Percentiles rank a stretch among this genome's conserved stretches.
Evolutionary conservation across 2,329 filamentous ascomycete species (phyloP).

Genomic region (Coleophoma eucalyptorum): DNA sequence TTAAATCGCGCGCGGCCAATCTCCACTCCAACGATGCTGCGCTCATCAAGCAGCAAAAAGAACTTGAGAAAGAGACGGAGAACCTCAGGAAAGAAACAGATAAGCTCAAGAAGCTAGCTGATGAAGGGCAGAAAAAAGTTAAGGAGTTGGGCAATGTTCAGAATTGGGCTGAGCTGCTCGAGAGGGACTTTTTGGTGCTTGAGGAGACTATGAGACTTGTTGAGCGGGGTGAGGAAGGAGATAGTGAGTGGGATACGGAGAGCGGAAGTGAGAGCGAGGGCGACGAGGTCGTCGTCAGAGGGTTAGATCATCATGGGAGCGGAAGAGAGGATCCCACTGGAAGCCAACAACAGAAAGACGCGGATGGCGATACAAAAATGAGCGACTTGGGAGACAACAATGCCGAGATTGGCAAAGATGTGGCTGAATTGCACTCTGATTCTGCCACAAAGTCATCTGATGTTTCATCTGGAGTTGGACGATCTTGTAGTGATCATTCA

Average conservation of each 20-base stretch:
- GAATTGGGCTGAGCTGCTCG: slow-evolving; percentile 84
- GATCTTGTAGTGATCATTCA: no score
- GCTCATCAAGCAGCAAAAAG: slow-evolving; percentile 64
- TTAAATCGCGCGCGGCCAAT: slow-evolving; percentile 63
- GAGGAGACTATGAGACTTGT: slow-evolving; percentile 62
- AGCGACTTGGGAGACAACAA: no score
- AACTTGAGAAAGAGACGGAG: slow-evolving; percentile 56
- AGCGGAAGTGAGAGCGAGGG: slow-evolving; percentile 12
- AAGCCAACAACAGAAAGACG: not conserved
- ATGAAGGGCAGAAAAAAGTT: slow-evolving; percentile 57
- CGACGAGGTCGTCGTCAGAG: not conserved
- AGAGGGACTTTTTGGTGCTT: slow-evolving; percentile 59
- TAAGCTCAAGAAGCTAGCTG: slow-evolving; percentile 59
- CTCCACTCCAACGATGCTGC: slow-evolving; percentile 66
- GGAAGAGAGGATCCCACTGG: not conserved
- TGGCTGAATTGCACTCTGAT: no score
- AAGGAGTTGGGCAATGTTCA: slow-evolving; percentile 81
- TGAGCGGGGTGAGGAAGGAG: slow-evolving; percentile 27
- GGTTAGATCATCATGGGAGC: no score
- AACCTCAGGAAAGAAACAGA: slow-evolving; percentile 60
- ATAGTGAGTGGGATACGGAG: slow-evolving; percentile 32
- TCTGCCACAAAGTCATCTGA: no score
- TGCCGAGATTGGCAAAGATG: no score
- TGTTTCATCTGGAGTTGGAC: not conserved
- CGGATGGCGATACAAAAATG: not conserved